Evolutionary conservation across 192 early-diverging fungal genomes (phyloP), one percentile per base, ranked within the genome.

Genomic region (Backusella macrospora): DNA sequence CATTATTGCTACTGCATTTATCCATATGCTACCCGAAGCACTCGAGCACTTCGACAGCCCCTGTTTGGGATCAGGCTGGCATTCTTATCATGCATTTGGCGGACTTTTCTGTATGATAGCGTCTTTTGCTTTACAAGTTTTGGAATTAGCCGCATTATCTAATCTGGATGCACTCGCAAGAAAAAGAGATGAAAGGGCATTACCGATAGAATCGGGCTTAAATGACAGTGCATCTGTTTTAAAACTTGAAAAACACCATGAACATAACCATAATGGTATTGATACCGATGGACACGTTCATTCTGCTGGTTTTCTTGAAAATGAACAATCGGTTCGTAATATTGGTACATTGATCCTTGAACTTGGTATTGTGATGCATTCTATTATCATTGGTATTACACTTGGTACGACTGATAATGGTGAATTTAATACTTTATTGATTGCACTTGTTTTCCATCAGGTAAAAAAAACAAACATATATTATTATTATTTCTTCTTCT

Each of bases 301-400:
- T 44, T 71, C 64, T 55, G 79, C 79, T n/a, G 79, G 79, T 10
- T 29, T 82, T 3, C 47, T 82, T 43, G 74, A 81, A 29, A 65
- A 73, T 59, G 82, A 83, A 7, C 38, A 77, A n/a, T 68, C 76
- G 0, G 73, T 77, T 8, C 75, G 76, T 4, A 67, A 76, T n/a
- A 85, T 90, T 52, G 85, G 86, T 4, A 92, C 91, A 7, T 88
- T 90, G 52, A 82, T 92, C 23, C 79, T 94, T 42, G 93, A 94
- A 74, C 80, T 94, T 29, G 91, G 93, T 26, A 92, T 94, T 55
- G 88, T 90, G 1, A 62, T 91, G 76, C 93, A 94, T 76, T 93
- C 92, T 64, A 81, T 94, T n/a, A 90, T 94, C 29, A 88, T 94
- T 26, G 93, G 93, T 18, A 83, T 94, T 76, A 85, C 93, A 16